Percentiles rank a stretch among this genome's conserved stretches.
Conservation (phyloP, 2,329 filamentous ascomycete genomes). For the Fusarium ramigenum region DNA sequence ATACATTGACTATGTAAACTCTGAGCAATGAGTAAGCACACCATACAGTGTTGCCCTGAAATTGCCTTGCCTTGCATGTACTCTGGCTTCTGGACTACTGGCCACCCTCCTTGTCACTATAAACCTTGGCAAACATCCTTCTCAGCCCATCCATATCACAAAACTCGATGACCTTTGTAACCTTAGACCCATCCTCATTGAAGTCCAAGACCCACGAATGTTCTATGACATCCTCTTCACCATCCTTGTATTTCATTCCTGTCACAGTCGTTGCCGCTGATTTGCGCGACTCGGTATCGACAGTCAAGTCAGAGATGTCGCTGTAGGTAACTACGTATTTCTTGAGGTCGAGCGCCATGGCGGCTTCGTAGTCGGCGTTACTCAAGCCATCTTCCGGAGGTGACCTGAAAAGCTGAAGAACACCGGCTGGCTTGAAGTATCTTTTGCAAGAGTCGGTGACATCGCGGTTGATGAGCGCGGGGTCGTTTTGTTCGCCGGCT, state of each 20-base stretch:
- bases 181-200: conserved; percentile 14
- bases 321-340: not conserved
- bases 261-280: not conserved
- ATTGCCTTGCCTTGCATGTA: no score
- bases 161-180: conserved; percentile 21
- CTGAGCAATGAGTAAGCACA: no score
- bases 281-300: conserved; percentile 11
- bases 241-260: not conserved
- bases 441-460: conserved; percentile 14
- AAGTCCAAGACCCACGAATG: conserved; percentile 23
- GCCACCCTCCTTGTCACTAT: not conserved
- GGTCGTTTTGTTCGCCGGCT: conserved; percentile 1
- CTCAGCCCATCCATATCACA: conserved; percentile 19
- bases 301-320: not conserved
- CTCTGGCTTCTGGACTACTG: not conserved
- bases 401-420: not conserved
- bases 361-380: conserved; percentile 17
- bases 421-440: conserved; percentile 3
- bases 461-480: conserved; percentile 24
- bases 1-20: no score
- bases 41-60: not conserved
- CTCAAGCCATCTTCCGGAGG: not conserved
- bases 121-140: not conserved
- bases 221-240: conserved; percentile 3
- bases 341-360: conserved; percentile 5